These are phyloP conservation scores for Ilex paraguariensis DNA, from an alignment of 305 asterid species.

Conservation along the genomic window DNA sequence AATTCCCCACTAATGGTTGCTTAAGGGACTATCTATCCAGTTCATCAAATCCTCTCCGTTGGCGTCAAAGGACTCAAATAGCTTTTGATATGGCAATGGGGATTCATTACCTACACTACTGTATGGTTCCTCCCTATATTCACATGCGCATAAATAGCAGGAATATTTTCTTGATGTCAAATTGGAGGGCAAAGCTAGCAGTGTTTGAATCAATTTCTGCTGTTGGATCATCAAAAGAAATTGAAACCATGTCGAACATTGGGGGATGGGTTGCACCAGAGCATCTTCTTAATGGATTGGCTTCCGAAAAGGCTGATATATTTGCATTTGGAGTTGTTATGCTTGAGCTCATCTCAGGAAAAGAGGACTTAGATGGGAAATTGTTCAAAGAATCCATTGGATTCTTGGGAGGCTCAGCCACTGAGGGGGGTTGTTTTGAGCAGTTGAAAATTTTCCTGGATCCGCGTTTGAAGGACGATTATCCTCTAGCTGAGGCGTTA, in stretches of 20 bases:
- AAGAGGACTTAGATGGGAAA: slow-evolving; percentile 34
- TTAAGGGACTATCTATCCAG: slow-evolving; percentile 38
- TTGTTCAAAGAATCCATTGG: slow-evolving; percentile 32
- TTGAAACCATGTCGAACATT: slow-evolving; percentile 8
- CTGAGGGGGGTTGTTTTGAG: slow-evolving; percentile 63
- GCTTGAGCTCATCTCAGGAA: slow-evolving; percentile 54
- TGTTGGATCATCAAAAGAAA: slow-evolving; percentile 17
- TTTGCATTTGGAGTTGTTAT: slow-evolving; percentile 58
- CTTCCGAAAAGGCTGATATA: slow-evolving; percentile 41
- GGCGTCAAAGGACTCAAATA: slow-evolving; percentile 55
- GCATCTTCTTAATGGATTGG: slow-evolving; percentile 11
- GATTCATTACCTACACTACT: slow-evolving; percentile 58
- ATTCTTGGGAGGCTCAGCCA: slow-evolving; percentile 36
- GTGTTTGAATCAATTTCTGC: slow-evolving; percentile 24
- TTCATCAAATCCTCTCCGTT: slow-evolving; percentile 27
- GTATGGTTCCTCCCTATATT: slow-evolving; percentile 45
- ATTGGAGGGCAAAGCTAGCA: slow-evolving; percentile 63
- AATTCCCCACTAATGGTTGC: slow-evolving; percentile 54
- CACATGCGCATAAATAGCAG: slow-evolving; percentile 34
- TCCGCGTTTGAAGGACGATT: slow-evolving; percentile 56
- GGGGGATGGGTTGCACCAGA: slow-evolving; percentile 27
- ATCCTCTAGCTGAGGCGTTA: slow-evolving; percentile 66
- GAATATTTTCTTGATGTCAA: slow-evolving; percentile 39
- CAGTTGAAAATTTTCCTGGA: slow-evolving; percentile 56
- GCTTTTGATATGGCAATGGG: slow-evolving; percentile 65